Evolutionary conservation across 805 yeast genomes (phyloP), one percentile per base, ranked within the genome.

Genomic region (Ascoidea tarda): DNA sequence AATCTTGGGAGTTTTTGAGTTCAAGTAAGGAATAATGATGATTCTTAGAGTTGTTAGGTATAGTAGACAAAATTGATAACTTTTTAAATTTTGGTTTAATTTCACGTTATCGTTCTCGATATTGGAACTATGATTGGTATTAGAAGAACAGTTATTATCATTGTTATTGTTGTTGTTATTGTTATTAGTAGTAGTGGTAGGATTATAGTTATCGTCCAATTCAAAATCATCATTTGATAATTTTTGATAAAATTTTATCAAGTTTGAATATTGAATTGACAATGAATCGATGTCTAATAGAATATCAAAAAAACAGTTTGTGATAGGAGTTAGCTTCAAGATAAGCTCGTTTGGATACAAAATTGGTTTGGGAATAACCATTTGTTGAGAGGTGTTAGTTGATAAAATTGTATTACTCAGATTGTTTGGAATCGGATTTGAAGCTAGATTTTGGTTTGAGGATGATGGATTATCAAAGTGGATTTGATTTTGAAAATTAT

Each of bases 11-110:
- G 21, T 47, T n/a, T 49, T 32, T 46, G 50, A 48, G 16, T 49
- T 45, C 33, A 53, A 12, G 44, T 48, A 55, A 6, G 57, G 57
- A 44, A 53, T 50, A 46, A 55, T 32, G 5, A 55, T 53, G 10
- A 55, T 32, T 28, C 57, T n/a, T 5, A 53, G 46, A 16, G 57
- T 55, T 6, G 57, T 55, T 12, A 55, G 32, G 45, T 55, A 55
- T n/a, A 55, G 52, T n/a, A 55, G 46, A 49, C 55, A 55, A 46
- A 53, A 55, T 32, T 55, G 55, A 32, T 54, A 53, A n/a, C 51
- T 33, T 14, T n/a, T 31, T 47, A 14, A 32, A n/a, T 12, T 16
- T 28, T 32, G 32, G 28, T 16, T 32, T 16, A 28, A 16, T 16
- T 28, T 10, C 4, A n/a, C 6, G 6, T 32, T 32, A 4, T 28